Evolutionary conservation across 805 yeast genomes (phyloP).

Genomic region (Starmera quercuum): DNA sequence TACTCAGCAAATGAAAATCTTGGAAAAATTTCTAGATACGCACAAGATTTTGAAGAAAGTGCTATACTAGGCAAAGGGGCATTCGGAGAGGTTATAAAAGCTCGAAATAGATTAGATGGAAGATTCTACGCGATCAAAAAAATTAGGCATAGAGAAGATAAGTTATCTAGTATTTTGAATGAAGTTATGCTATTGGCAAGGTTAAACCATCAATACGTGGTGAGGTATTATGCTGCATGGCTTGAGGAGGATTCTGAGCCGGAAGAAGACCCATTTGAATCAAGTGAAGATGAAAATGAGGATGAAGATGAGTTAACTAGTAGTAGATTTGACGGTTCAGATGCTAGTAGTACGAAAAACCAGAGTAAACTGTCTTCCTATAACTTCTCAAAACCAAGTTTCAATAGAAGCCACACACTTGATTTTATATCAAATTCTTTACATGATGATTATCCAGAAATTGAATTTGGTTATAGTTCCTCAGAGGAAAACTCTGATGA

Average conservation of each 20-base stretch:
- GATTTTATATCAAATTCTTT: slow-evolving; percentile 67
- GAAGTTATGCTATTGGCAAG: slow-evolving; percentile 92
- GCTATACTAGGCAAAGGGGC: slow-evolving; percentile 92
- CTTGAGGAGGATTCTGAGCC: slow-evolving; percentile 57
- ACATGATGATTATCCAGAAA: slow-evolving; percentile 39
- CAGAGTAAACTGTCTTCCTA: slow-evolving; percentile 2
- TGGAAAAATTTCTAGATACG: slow-evolving; percentile 56
- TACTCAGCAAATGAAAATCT: slow-evolving; percentile 20
- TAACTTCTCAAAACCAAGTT: slow-evolving; percentile 17
- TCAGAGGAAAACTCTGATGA: slow-evolving; percentile 15
- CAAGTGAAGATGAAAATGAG: slow-evolving; percentile 23
- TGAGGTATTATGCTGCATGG: slow-evolving; percentile 97
- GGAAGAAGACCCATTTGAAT: slow-evolving; percentile 26
- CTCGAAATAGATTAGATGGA: slow-evolving; percentile 88
- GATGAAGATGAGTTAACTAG: slow-evolving; percentile 8
- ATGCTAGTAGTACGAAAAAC: slow-evolving; percentile 4
- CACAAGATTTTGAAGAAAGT: slow-evolving; percentile 90
- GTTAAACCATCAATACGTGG: slow-evolving; percentile 91
- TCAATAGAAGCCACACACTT: slow-evolving; percentile 30
- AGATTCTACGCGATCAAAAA: slow-evolving; percentile 92
- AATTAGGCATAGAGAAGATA: slow-evolving; percentile 73
- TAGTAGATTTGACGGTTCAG: slow-evolving; percentile 10
- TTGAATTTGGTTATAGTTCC: slow-evolving; percentile 40
- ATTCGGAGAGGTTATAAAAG: slow-evolving; percentile 97
- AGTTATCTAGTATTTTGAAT: slow-evolving; percentile 71